These are phyloP conservation scores for Blastobotrys niveus DNA, from an alignment of 1,139 yeast genomes.

Conservation along the genomic window DNA sequence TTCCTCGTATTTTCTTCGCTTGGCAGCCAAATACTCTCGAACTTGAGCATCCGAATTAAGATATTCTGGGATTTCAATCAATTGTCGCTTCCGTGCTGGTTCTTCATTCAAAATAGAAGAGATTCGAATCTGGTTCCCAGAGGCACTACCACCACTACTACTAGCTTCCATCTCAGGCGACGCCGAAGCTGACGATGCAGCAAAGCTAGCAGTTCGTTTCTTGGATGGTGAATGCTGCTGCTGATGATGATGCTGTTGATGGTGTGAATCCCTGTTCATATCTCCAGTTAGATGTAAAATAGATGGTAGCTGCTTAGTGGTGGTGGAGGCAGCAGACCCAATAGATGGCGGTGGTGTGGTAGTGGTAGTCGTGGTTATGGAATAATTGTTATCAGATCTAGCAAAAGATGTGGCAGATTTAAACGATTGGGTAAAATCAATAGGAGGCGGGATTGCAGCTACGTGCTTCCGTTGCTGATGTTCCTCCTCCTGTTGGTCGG, in stretches of 20 bases:
- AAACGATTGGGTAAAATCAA: constrained; percentile 33
- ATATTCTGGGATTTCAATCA: constrained; percentile 27
- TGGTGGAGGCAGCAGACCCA: background rate
- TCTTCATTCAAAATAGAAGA: constrained; percentile 23
- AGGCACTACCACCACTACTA: background rate
- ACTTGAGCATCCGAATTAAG: constrained; percentile 27
- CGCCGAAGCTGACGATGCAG: no score
- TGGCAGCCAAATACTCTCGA: constrained; percentile 31
- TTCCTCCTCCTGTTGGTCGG: no score
- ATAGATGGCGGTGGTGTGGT: constrained; percentile 2
- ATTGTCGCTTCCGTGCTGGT: constrained; percentile 12
- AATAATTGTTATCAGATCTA: background rate
- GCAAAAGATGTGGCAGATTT: constrained; percentile 11
- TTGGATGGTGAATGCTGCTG: background rate
- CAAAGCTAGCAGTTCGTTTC: constrained; percentile 9
- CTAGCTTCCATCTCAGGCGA: constrained; percentile 7
- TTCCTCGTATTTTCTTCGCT: constrained; percentile 31
- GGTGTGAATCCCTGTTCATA: background rate
- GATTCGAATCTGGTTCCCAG: constrained; percentile 13
- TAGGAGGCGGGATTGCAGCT: constrained; percentile 27
- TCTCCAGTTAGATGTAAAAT: constrained; percentile 11
- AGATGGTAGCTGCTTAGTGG: constrained; percentile 14
- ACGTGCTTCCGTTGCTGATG: no score
- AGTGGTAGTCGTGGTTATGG: constrained; percentile 7
- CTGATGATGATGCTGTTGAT: background rate